These are phyloP conservation scores for Lipomyces spencermartinsiae DNA, from an alignment of 805 yeast species.

Conservation along the genomic window DNA sequence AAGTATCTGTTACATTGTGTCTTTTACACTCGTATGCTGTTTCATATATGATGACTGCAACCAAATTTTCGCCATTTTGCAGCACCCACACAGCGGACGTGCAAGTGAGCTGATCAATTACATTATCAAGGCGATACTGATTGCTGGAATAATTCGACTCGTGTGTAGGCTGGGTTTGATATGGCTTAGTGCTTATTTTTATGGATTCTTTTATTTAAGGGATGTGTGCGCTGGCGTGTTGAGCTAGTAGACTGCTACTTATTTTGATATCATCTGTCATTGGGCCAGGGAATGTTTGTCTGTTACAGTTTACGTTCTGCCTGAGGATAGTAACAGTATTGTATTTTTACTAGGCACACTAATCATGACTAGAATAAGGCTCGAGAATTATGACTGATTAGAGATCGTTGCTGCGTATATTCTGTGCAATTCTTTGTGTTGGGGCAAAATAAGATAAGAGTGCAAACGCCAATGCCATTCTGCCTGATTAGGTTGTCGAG, in stretches of 20 bases:
- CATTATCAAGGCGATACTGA: conserved; percentile 1
- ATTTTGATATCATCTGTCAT: neutral
- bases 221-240: conserved; percentile 1
- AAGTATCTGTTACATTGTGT: neutral
- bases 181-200: neutral
- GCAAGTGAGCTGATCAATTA: neutral
- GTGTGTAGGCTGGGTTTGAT: neutral
- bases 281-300: neutral
- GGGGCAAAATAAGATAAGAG: too few species aligned
- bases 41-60: neutral
- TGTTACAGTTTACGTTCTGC: neutral
- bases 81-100: neutral
- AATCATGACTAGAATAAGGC: neutral
- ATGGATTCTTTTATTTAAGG: conserved; percentile 3
- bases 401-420: too few species aligned
- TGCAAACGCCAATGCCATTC: too few species aligned
- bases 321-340: neutral
- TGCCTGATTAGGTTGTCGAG: too few species aligned
- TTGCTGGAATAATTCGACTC: neutral
- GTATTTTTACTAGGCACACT: neutral
- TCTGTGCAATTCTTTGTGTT: too few species aligned
- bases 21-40: neutral
- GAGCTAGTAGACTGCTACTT: neutral
- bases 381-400: too few species aligned
- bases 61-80: neutral